Evolutionary conservation across 306 rosid genomes (phyloP).

Genomic region (Prunus padus): DNA sequence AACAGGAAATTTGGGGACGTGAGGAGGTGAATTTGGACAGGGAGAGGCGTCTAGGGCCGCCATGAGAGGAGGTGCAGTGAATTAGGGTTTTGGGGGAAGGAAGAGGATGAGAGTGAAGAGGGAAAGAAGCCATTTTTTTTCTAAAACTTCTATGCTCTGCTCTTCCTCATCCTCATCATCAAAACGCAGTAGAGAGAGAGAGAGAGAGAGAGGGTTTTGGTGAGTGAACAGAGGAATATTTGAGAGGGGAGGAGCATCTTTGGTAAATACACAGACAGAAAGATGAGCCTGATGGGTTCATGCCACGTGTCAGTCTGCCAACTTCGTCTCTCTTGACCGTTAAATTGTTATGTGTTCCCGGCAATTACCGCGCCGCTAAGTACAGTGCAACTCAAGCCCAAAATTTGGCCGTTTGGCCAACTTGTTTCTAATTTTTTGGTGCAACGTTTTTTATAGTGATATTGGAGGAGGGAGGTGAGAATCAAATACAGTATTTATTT

Average conservation of each 20-base stretch:
- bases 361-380: background rate
- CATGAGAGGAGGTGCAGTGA: conserved; percentile 19
- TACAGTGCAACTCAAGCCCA: too few species aligned
- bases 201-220: background rate
- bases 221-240: background rate
- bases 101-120: conserved; percentile 40
- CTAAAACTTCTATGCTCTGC: conserved; percentile 5
- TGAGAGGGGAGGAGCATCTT: background rate
- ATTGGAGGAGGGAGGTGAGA: too few species aligned
- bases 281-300: background rate
- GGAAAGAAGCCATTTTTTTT: conserved; percentile 44
- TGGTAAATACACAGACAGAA: background rate
- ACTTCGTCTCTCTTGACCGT: background rate
- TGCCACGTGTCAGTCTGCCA: conserved; percentile 18
- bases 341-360: background rate
- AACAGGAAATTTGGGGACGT: conserved; percentile 36
- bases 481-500: too few species aligned
- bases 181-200: background rate
- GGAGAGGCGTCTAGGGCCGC: conserved; percentile 25
- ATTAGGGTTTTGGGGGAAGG: conserved; percentile 34
- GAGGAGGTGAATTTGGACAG: conserved; percentile 28
- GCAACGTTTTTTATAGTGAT: too few species aligned
- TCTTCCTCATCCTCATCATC: conserved; percentile 25
- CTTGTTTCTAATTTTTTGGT: too few species aligned
- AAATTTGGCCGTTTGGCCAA: too few species aligned